These are phyloP conservation scores for Trichophyton verrucosum DNA, from an alignment of 2,329 filamentous ascomycete genomes.

Conservation along the genomic window DNA sequence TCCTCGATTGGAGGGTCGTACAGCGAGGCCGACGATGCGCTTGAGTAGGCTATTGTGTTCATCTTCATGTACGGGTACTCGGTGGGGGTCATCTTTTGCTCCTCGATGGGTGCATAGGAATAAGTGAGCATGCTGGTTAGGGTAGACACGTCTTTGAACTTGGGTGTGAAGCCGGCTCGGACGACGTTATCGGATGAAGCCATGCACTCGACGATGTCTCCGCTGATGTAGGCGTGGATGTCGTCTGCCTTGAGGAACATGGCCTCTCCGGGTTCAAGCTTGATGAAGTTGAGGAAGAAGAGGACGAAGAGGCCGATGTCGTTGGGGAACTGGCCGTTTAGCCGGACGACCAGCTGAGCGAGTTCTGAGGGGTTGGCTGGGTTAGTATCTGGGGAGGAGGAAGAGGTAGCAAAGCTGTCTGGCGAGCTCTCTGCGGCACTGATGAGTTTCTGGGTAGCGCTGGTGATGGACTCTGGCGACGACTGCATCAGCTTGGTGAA, in stretches of 20 bases:
- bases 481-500: constrained; percentile 77
- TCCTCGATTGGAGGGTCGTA: constrained; percentile 97
- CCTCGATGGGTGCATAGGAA: constrained; percentile 81
- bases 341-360: constrained; percentile 60
- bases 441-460: constrained; percentile 57
- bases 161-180: constrained; percentile 90
- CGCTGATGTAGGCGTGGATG: constrained; percentile 72
- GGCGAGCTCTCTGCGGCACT: constrained; percentile 56
- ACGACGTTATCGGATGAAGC: constrained; percentile 98
- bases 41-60: constrained; percentile 70
- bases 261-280: constrained; percentile 75
- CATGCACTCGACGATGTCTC: constrained; percentile 98
- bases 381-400: constrained; percentile 23
- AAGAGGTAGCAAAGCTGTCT: constrained; percentile 54
- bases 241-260: constrained; percentile 95
- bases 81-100: constrained; percentile 81
- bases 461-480: constrained; percentile 50
- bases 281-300: constrained; percentile 95
- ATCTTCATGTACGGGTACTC: constrained; percentile 79
- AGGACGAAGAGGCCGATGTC: constrained; percentile 91
- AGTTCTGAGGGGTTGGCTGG: constrained; percentile 45
- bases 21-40: constrained; percentile 56
- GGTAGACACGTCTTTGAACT: constrained; percentile 92
- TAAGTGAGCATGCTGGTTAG: constrained; percentile 89
- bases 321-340: constrained; percentile 71